Conservation (phyloP, 305 asterid species). For the Ajuga reptans region DNA sequence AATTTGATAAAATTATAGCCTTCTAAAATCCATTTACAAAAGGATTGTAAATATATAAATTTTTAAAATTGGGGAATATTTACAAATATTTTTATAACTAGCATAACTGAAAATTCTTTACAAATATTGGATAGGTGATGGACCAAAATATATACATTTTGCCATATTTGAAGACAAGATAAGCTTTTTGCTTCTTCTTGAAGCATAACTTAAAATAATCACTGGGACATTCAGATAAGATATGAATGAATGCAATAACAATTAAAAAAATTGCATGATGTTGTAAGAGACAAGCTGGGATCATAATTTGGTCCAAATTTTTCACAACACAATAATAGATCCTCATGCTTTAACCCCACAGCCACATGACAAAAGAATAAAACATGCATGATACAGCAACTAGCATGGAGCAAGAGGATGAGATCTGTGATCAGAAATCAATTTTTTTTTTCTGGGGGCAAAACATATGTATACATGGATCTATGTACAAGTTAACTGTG, state of each 20-base stretch:
- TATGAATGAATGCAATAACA: conserved; percentile 6
- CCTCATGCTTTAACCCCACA: conserved; percentile 27
- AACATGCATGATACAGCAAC: background rate
- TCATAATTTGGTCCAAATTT: conserved; percentile 25
- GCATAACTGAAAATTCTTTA: too few species aligned
- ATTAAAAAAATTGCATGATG: conserved; percentile 20
- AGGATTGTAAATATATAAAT: too few species aligned
- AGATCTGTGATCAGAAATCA: conserved; percentile 16
- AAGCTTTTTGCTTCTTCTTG: background rate
- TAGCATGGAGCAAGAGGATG: background rate
- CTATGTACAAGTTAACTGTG: conserved; percentile 54
- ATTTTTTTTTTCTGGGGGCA: background rate
- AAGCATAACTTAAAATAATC: background rate
- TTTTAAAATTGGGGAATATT: too few species aligned
- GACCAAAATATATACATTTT: too few species aligned
- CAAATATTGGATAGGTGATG: too few species aligned
- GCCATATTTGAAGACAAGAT: background rate
- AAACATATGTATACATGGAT: conserved; percentile 29
- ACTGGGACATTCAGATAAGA: background rate
- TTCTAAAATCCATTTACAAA: too few species aligned
- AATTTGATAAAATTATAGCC: too few species aligned
- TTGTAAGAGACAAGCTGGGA: conserved; percentile 22
- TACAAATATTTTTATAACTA: too few species aligned
- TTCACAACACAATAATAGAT: conserved; percentile 29
- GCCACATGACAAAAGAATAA: conserved; percentile 17